Evolutionary conservation across 2,329 filamentous ascomycete species (phyloP), one percentile per base, ranked within the genome.

Genomic region (Elsinoe ampelina): DNA sequence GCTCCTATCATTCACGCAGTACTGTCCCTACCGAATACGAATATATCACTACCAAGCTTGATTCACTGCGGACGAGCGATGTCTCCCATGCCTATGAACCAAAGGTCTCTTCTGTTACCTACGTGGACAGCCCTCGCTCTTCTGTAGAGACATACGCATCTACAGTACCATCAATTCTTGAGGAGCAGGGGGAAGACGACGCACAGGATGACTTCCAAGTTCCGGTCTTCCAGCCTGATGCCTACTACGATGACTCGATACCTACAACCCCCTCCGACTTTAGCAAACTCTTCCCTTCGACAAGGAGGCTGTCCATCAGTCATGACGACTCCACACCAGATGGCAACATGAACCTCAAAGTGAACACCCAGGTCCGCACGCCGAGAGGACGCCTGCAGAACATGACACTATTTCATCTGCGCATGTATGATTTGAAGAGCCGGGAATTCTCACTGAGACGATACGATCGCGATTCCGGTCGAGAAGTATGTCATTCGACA

Each of bases 291-390:
- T 98, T 96, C 70, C 92, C 93, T 10, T 95, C 91, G 7, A 80
- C 85, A 63, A 83, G 89, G 68, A 82, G 87, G 57, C 75, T 97
- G 54, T 82, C 82, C 35, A 89, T 98, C 66, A 83, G 87, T 26
- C 92, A 97, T 68, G 93, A 97, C 68, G 89, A 96, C 71, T 83
- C 88, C 50, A 93, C 90, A 0, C 73, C 85, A 3, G 92, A 98
- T 68, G 92, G 92, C 35, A 95, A 96, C 76, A 95, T 96, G 89
- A 97, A 97, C 68, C 78, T 98, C 58, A 85, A 91, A 32, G 79
- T 97, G 58, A 91, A 95, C 68, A 92, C 89, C 5, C 77, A 87
- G 61, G 80, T 88, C 45, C 72, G 75, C 22, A 73, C 75, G 22
- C 34, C 57, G 5, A 58, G 34, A 19, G 80, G 80, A 39, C 77